Evolutionary conservation across 2,329 filamentous ascomycete species (phyloP).

Genomic region (Fusarium decemcellulare): DNA sequence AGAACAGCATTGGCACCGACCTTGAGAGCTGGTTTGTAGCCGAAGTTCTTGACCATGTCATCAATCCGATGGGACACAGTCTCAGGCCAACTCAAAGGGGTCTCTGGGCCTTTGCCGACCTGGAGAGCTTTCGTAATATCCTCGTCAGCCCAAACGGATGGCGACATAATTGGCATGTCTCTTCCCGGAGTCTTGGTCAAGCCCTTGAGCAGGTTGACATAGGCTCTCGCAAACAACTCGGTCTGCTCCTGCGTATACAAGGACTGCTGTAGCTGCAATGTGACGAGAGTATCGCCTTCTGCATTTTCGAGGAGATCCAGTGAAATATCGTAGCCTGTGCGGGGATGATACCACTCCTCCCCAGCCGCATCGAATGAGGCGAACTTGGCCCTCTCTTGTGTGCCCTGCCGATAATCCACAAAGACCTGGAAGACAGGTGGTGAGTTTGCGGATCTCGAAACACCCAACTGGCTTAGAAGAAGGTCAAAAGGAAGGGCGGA

Average conservation of each 20-base stretch:
- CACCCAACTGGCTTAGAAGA: not conserved
- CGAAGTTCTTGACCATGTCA: not conserved
- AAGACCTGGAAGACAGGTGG: constrained; percentile 16
- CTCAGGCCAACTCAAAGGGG: not conserved
- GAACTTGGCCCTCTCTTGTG: not conserved
- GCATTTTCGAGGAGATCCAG: not conserved
- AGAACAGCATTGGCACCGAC: not conserved
- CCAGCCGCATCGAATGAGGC: not conserved
- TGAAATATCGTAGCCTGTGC: not conserved
- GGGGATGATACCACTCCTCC: not conserved
- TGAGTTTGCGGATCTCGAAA: constrained; percentile 1
- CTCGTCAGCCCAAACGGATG: no score
- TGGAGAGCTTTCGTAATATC: no score
- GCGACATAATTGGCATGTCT: no score
- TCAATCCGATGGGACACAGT: not conserved
- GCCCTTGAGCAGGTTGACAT: not conserved
- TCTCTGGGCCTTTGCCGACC: no score
- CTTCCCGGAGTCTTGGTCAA: no score
- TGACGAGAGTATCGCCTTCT: not conserved
- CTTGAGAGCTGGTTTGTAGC: not conserved
- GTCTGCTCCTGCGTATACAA: not conserved
- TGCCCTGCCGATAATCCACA: constrained; percentile 5
- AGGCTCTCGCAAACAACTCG: not conserved
- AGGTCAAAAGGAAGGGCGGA: not conserved
- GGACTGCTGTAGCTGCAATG: not conserved